A percentile compares a stretch with the other conserved stretches of the same genome.
These are phyloP conservation scores for Ceratocystis destructans DNA, from an alignment of 2,329 filamentous ascomycete genomes.

Conservation along the genomic window DNA sequence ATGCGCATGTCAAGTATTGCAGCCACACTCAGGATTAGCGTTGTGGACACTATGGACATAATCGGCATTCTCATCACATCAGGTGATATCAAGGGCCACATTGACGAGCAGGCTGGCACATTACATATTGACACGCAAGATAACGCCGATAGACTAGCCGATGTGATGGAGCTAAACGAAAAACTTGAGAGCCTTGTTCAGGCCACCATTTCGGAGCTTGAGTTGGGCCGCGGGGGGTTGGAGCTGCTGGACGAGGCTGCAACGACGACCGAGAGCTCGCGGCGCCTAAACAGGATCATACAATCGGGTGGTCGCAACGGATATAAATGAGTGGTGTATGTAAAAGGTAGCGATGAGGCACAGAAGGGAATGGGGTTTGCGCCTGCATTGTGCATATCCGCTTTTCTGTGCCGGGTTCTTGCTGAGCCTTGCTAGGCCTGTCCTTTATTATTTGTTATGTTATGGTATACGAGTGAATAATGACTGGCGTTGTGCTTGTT, in stretches of 20 bases:
- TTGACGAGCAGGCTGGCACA: conserved; percentile 75
- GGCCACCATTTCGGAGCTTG: conserved; percentile 62
- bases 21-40: conserved; percentile 70
- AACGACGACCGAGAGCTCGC: background rate
- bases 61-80: conserved; percentile 89
- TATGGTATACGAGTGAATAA: conserved; percentile 3
- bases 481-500: background rate
- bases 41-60: conserved; percentile 84
- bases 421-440: background rate
- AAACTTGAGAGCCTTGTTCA: conserved; percentile 57
- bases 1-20: conserved; percentile 84
- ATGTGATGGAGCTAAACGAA: conserved; percentile 57
- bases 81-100: conserved; percentile 70
- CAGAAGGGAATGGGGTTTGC: background rate
- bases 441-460: background rate
- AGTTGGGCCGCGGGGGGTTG: conserved; percentile 26
- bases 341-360: background rate
- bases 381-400: background rate
- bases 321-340: background rate
- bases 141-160: conserved; percentile 59
- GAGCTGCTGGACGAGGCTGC: conserved; percentile 8
- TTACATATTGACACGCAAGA: conserved; percentile 64
- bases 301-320: background rate
- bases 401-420: background rate
- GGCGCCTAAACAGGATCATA: background rate